Evolutionary conservation across 352 stramenopile species (phyloP), one percentile per base, ranked within the genome.

Genomic region (Globisporangium alternatum): DNA sequence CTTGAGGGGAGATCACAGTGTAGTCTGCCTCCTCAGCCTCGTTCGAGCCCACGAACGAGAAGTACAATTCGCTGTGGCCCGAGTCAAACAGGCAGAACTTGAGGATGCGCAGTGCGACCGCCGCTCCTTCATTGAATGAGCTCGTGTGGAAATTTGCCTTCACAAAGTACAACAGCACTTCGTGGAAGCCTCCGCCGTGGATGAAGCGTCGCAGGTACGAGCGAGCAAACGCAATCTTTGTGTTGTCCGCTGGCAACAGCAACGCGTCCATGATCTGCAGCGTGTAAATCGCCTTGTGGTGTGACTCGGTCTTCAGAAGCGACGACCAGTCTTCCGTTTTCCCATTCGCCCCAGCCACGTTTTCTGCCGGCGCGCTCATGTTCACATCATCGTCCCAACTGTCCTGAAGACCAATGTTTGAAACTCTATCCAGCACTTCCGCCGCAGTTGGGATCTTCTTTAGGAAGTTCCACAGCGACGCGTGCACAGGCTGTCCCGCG

Each of bases 191-290:
- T 49, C 83, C 86, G 15, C 79, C 76, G 55, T 78, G 76, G 56
- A 93, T 81, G 66, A 96, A 96, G 19, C 75, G 81, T 33, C 78
- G 60, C 45, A 91, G 76, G 62, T 92, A 96, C 35, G 68, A 69
- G 45, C 77, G 67, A 22, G 86, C 80, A 66, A 90, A 91, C n/a
- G 60, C 55, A 25, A 77, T 70, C 54, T 90, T 86, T 5, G 71
- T 69, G 15, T 62, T 57, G 62, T 92, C 81, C 1, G 88, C 91
- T 30, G 88, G 88, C 21, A 95, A 70, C 8, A 96, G 67, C 37
- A 92, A 66, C 17, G 86, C 86, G 63, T 96, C 86, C 64, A 96
- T 90, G 60, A 95, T 94, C 66, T 96, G 86, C 7, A 96, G 64
- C 21, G 86, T 93, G 74, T 96, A 96, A 51, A 95, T 87, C 8